Evolutionary conservation across 768 basidiomycete genomes (phyloP).

Genomic region (Cyclocybe cylindracea): DNA sequence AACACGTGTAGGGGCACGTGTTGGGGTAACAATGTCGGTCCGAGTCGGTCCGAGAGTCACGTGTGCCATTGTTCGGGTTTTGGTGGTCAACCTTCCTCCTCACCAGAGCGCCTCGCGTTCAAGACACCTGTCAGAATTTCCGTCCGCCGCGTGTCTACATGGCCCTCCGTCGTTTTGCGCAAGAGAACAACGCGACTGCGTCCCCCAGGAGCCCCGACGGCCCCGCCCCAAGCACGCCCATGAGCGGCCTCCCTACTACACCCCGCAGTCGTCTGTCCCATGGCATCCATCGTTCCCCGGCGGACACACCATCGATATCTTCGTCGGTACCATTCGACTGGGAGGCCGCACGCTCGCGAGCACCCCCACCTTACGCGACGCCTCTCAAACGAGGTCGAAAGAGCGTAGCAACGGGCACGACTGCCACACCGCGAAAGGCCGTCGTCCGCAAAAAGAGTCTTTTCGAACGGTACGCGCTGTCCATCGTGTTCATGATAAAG

Average conservation of each 20-base stretch:
- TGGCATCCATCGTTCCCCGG: constrained; percentile 59
- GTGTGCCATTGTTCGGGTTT: constrained; percentile 17
- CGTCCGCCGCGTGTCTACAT: constrained; percentile 24
- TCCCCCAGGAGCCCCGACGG: constrained; percentile 35
- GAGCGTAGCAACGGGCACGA: constrained; percentile 33
- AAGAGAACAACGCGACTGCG: constrained; percentile 46
- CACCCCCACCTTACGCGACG: constrained; percentile 72
- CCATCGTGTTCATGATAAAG: background rate
- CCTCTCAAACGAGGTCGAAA: constrained; percentile 50
- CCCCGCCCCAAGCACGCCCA: constrained; percentile 33
- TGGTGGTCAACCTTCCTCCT: no score
- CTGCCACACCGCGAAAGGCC: constrained; percentile 46
- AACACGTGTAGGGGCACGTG: constrained; percentile 43
- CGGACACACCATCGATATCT: constrained; percentile 70
- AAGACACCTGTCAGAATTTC: no score
- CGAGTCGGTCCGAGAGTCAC: constrained; percentile 15
- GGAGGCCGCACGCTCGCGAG: constrained; percentile 75
- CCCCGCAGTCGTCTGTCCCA: constrained; percentile 52
- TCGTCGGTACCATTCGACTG: constrained; percentile 83
- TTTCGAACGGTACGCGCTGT: constrained; percentile 53
- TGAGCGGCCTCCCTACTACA: constrained; percentile 29
- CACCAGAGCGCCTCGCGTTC: no score
- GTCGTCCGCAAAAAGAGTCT: constrained; percentile 66
- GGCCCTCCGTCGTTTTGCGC: constrained; percentile 61
- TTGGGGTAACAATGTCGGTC: constrained; percentile 16